Evolutionary conservation across 352 stramenopile genomes (phyloP).

Genomic region (Globisporangium spiculum): DNA sequence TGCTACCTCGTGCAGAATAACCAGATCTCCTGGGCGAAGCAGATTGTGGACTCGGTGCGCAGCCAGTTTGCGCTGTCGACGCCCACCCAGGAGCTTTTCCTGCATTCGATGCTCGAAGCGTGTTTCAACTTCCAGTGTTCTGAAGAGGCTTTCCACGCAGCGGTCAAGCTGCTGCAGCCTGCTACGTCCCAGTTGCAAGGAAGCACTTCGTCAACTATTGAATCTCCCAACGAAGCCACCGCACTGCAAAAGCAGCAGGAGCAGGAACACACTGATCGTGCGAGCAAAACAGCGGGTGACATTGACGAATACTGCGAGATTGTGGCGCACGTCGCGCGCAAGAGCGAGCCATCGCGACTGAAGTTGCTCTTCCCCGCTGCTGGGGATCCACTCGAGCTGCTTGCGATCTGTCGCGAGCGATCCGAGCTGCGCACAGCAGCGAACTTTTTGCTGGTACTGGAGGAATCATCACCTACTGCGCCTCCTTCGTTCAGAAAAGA

Average conservation of each 20-base stretch:
- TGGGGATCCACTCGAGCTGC: conserved; percentile 65
- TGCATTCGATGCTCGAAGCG: conserved; percentile 76
- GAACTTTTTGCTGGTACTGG: conserved; percentile 81
- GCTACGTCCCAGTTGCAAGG: background rate
- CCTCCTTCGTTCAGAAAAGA: conserved; percentile 40
- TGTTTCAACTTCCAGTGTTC: conserved; percentile 50
- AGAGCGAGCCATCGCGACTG: conserved; percentile 78
- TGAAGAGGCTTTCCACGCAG: conserved; percentile 35
- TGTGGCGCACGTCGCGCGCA: conserved; percentile 76
- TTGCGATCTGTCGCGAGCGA: conserved; percentile 56
- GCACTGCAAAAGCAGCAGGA: conserved; percentile 1
- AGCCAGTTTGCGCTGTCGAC: conserved; percentile 60
- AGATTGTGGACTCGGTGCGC: conserved; percentile 45
- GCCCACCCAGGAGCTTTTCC: conserved; percentile 73
- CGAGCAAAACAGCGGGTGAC: conserved; percentile 23
- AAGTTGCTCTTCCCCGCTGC: conserved; percentile 63
- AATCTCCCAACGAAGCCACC: background rate
- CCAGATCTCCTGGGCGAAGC: conserved; percentile 53
- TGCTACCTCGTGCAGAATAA: conserved; percentile 65
- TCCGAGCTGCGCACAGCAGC: conserved; percentile 74
- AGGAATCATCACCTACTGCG: conserved; percentile 48
- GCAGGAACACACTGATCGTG: background rate
- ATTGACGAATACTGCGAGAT: conserved; percentile 85
- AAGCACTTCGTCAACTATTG: background rate
- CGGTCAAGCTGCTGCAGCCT: conserved; percentile 54